phyloP scores from a whole-genome alignment of 2,329 filamentous ascomycete genomes.

The Botryotinia narcissicola region DNA sequence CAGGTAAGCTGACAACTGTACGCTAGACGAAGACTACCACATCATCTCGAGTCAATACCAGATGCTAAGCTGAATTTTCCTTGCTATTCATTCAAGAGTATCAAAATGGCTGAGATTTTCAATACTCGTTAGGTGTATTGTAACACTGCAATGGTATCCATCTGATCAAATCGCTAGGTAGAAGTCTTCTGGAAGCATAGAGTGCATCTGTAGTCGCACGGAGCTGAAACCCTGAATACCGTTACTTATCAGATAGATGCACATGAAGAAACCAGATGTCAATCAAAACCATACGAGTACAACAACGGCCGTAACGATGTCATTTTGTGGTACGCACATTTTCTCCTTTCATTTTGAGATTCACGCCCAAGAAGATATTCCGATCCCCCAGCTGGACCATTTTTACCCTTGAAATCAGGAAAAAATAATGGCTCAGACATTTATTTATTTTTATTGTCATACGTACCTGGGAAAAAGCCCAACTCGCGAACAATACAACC shows the following conservation, averaged over 20 bases:
- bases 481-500: not conserved
- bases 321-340: not conserved
- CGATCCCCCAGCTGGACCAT: not conserved
- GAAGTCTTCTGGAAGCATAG: not conserved
- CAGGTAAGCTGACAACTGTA: not conserved
- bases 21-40: not conserved
- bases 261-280: not conserved
- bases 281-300: not conserved
- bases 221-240: not conserved
- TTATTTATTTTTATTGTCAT: not conserved
- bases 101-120: not conserved
- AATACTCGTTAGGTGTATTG: not conserved
- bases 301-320: not conserved
- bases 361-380: not conserved
- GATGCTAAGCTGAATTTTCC: not conserved
- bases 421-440: not conserved
- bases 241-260: not conserved
- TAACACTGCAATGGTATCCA: not conserved
- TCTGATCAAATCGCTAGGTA: not conserved
- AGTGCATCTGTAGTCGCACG: not conserved
- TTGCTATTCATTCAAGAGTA: not conserved
- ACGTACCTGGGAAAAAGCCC: not conserved
- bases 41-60: not conserved
- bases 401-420: not conserved
- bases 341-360: not conserved